These are phyloP conservation scores for Starmera dryadoides DNA, from an alignment of 805 yeast species.

Conservation along the genomic window DNA sequence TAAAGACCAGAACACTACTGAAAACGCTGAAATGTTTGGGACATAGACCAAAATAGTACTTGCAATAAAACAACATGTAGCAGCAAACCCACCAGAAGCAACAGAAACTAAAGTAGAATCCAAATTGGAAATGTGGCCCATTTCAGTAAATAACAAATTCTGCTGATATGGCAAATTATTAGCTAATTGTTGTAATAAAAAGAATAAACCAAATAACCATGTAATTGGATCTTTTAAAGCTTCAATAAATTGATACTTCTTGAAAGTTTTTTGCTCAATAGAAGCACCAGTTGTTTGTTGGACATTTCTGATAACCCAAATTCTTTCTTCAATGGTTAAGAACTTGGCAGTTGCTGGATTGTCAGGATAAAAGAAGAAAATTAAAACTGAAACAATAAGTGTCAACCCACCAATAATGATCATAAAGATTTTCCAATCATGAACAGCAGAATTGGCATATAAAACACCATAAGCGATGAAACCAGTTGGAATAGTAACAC, in stretches of 20 bases:
- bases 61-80: slow-evolving; percentile 31
- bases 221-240: slow-evolving; percentile 41
- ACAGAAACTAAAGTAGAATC: slow-evolving; percentile 46
- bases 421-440: slow-evolving; percentile 47
- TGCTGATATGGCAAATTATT: slow-evolving; percentile 49
- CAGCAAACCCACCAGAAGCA: slow-evolving; percentile 44
- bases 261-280: slow-evolving; percentile 39
- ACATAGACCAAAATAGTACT: slow-evolving; percentile 23
- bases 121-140: slow-evolving; percentile 36
- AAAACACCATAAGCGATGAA: slow-evolving; percentile 37
- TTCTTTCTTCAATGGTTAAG: slow-evolving; percentile 40
- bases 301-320: slow-evolving; percentile 28
- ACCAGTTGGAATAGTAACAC: slow-evolving; percentile 45
- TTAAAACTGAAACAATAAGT: slow-evolving; percentile 26
- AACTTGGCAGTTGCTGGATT: slow-evolving; percentile 48
- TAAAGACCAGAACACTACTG: slow-evolving; percentile 29
- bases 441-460: slow-evolving; percentile 19
- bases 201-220: slow-evolving; percentile 34
- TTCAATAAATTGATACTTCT: slow-evolving; percentile 42
- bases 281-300: slow-evolving; percentile 30
- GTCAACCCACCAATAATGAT: slow-evolving; percentile 53
- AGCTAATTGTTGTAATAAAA: slow-evolving; percentile 41
- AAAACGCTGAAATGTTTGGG: slow-evolving; percentile 31
- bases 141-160: slow-evolving; percentile 35
- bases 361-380: slow-evolving; percentile 41